Evolutionary conservation across 1,284 basidiomycete species (phyloP).

Genomic region (Meira miltonrushii): DNA sequence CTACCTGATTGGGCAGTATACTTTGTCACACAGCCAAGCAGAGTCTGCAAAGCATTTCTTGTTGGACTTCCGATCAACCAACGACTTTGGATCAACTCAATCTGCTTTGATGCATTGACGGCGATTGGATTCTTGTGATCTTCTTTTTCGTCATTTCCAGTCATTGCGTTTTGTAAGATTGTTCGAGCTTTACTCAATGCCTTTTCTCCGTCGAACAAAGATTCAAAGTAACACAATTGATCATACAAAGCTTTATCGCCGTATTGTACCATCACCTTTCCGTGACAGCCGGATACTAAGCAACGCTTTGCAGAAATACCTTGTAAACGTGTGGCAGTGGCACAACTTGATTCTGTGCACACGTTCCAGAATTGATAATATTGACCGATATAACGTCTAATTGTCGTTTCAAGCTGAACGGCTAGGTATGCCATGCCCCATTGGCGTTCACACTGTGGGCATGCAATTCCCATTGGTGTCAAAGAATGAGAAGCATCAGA

Average conservation of each 20-base stretch:
- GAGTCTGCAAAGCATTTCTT: not conserved
- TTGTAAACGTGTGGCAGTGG: slow-evolving; percentile 79
- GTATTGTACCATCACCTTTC: slow-evolving; percentile 28
- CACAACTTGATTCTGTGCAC: slow-evolving; percentile 82
- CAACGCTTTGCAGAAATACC: slow-evolving; percentile 71
- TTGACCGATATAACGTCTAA: slow-evolving; percentile 68
- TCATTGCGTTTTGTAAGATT: slow-evolving; percentile 15
- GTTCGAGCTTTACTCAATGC: slow-evolving; percentile 7
- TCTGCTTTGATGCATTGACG: not conserved
- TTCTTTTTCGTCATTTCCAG: slow-evolving; percentile 19
- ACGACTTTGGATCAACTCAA: slow-evolving; percentile 10
- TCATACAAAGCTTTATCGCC: slow-evolving; percentile 47
- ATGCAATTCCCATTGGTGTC: slow-evolving; percentile 56
- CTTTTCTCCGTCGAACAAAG: slow-evolving; percentile 31
- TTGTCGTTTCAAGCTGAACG: slow-evolving; percentile 78
- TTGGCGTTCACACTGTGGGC: slow-evolving; percentile 60
- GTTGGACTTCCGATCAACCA: not conserved
- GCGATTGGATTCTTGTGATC: slow-evolving; percentile 15
- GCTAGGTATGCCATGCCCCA: slow-evolving; percentile 65
- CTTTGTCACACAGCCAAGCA: slow-evolving; percentile 24
- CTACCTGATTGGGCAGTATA: slow-evolving; percentile 43
- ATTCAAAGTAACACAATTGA: slow-evolving; percentile 44
- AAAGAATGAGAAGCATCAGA: slow-evolving; percentile 35
- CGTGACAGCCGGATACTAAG: slow-evolving; percentile 36
- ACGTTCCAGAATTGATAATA: slow-evolving; percentile 87